Percentiles rank a stretch among this genome's conserved stretches.
These are phyloP conservation scores for Pythium sukuiense DNA, from an alignment of 352 stramenopile genomes.

Conservation along the genomic window DNA sequence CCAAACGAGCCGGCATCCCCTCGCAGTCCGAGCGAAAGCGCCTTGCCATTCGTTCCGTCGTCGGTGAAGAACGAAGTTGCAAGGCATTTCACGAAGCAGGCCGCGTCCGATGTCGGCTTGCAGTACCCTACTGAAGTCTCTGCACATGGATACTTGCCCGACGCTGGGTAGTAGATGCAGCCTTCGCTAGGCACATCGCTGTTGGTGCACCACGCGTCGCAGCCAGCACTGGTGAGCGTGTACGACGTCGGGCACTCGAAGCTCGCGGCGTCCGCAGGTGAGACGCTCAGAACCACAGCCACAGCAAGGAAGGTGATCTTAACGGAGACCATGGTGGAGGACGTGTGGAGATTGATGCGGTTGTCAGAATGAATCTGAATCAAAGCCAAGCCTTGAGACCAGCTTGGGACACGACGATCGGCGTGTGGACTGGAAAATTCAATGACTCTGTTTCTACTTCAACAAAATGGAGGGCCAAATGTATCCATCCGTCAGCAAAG, in stretches of 20 bases:
- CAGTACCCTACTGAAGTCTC: conserved; percentile 27
- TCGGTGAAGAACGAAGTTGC: conserved; percentile 19
- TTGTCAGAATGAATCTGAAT: not conserved
- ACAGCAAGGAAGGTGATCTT: not conserved
- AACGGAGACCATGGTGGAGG: conserved; percentile 5
- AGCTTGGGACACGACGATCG: not conserved
- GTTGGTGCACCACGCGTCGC: conserved; percentile 18
- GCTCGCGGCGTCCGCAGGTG: not conserved
- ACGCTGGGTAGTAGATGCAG: conserved; percentile 25
- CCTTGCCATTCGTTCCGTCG: conserved; percentile 11
- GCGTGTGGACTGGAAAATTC: not conserved
- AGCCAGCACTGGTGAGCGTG: conserved; percentile 23
- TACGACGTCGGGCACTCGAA: conserved; percentile 21
- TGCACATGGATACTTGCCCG: conserved; percentile 14
- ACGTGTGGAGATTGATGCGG: not conserved
- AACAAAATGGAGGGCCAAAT: not conserved
- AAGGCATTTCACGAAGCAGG: conserved; percentile 23
- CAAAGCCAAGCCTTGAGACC: not conserved
- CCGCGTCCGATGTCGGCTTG: conserved; percentile 7
- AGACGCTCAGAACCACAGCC: not conserved
- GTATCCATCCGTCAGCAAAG: not conserved
- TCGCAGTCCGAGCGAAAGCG: conserved; percentile 21
- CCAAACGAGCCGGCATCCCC: conserved; percentile 18
- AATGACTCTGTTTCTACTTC: conserved; percentile 1
- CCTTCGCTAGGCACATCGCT: conserved; percentile 12